A percentile compares a stretch with the other conserved stretches of the same genome.
phyloP scores from a whole-genome alignment of 1,139 yeast genomes.

The Suzukiozyma palmioleophila region DNA sequence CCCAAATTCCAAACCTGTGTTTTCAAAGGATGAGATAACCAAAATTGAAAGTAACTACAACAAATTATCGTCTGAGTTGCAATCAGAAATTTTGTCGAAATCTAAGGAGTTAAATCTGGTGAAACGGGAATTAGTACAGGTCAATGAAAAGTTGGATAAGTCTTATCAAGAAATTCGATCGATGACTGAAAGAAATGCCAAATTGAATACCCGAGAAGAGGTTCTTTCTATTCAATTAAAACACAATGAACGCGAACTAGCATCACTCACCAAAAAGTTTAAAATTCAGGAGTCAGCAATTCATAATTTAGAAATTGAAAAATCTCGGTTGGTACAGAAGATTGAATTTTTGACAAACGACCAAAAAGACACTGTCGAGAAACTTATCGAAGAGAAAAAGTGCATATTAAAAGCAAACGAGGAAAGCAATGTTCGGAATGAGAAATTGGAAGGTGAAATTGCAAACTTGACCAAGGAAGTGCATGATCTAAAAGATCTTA shows the following conservation, averaged over 20 bases:
- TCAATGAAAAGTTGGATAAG: conserved; percentile 17
- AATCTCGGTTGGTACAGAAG: conserved; percentile 3
- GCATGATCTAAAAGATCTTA: conserved; percentile 1
- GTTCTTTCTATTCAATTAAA: conserved; percentile 25
- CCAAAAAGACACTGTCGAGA: conserved; percentile 8
- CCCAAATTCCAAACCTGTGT: conserved; percentile 35
- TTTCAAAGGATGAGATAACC: conserved; percentile 28
- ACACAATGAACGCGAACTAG: conserved; percentile 28
- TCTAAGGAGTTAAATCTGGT: conserved; percentile 8
- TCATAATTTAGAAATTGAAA: conserved; percentile 8
- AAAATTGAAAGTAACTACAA: conserved; percentile 24
- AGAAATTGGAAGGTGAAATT: conserved; percentile 12
- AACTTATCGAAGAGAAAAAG: conserved; percentile 15
- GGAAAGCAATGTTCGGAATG: conserved; percentile 10
- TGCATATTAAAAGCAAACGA: conserved; percentile 10
- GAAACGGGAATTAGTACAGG: conserved; percentile 15
- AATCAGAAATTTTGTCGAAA: conserved; percentile 5
- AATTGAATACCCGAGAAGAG: conserved; percentile 21
- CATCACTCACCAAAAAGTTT: conserved; percentile 23
- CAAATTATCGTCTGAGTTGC: conserved; percentile 6
- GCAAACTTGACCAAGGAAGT: conserved; percentile 5
- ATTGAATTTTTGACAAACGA: not conserved
- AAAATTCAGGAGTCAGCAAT: conserved; percentile 19
- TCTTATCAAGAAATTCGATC: conserved; percentile 19
- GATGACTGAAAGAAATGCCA: conserved; percentile 16